Evolutionary conservation across 108 stramenopile species (phyloP).

Genomic region (Epithemia pelagica): DNA sequence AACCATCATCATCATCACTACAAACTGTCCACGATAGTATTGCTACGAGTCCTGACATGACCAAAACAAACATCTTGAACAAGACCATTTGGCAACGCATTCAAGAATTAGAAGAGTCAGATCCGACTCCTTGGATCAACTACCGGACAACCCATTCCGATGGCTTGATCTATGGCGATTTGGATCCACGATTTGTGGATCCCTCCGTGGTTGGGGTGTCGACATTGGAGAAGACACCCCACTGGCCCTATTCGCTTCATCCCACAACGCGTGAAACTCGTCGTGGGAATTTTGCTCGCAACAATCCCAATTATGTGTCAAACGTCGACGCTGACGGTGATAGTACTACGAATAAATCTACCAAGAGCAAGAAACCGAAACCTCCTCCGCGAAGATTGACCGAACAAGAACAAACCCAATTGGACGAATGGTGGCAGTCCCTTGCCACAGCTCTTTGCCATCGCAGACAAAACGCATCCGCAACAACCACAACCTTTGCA

Average conservation of each 20-base stretch:
- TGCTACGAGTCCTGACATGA: neutral
- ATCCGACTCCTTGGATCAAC: slow-evolving; percentile 21
- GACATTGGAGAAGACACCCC: slow-evolving; percentile 42
- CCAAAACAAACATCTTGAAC: too few species aligned
- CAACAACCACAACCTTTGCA: too few species aligned
- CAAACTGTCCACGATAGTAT: neutral
- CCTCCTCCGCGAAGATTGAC: slow-evolving; percentile 12
- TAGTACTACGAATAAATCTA: too few species aligned
- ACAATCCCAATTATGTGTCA: too few species aligned
- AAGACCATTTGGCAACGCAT: slow-evolving; percentile 2
- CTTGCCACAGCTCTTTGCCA: slow-evolving; percentile 13
- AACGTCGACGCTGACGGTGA: too few species aligned
- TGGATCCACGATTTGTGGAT: slow-evolving; percentile 58
- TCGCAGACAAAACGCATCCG: neutral
- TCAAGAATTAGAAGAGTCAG: neutral
- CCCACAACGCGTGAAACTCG: slow-evolving; percentile 51
- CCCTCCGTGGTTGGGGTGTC: slow-evolving; percentile 36
- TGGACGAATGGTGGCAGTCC: slow-evolving; percentile 33
- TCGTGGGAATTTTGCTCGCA: slow-evolving; percentile 44
- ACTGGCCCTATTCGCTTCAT: slow-evolving; percentile 41
- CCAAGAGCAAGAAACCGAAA: slow-evolving; percentile 8
- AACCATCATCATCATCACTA: too few species aligned
- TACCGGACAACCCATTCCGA: slow-evolving; percentile 60
- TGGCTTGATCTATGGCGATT: slow-evolving; percentile 60
- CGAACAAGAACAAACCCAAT: slow-evolving; percentile 16